A percentile compares a stretch with the other conserved stretches of the same genome.
Evolutionary conservation across 176 grass and related monocot species (phyloP).

Genomic region (Raddia guianensis): DNA sequence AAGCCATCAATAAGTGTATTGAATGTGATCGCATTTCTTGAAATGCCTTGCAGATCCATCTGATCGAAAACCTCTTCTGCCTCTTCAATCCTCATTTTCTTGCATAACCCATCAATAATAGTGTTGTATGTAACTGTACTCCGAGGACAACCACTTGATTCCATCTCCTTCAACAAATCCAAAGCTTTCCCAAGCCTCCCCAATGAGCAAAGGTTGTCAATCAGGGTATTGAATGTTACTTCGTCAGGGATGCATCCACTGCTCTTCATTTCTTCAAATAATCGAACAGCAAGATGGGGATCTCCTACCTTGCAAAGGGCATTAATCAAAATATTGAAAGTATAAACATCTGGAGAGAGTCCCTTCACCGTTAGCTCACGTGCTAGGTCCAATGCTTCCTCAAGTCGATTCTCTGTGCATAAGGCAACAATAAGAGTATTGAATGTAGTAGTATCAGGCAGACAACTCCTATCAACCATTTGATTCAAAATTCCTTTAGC

Average conservation of each 20-base stretch:
- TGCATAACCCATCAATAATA: conserved; percentile 82
- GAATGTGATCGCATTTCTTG: conserved; percentile 73
- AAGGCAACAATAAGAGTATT: conserved; percentile 77
- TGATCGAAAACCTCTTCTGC: conserved; percentile 83
- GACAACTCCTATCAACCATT: conserved; percentile 65
- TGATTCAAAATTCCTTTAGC: conserved; percentile 64
- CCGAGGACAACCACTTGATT: conserved; percentile 60
- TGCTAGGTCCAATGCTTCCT: conserved; percentile 83
- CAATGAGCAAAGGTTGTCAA: conserved; percentile 69
- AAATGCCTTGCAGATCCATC: conserved; percentile 83
- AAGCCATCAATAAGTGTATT: conserved; percentile 80
- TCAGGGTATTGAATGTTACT: conserved; percentile 82
- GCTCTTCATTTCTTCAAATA: conserved; percentile 93
- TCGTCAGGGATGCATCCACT: conserved; percentile 78
- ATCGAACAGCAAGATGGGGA: conserved; percentile 66
- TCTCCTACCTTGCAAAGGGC: conserved; percentile 74
- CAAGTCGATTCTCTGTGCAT: conserved; percentile 68
- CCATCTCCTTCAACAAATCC: conserved; percentile 90
- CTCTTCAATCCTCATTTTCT: conserved; percentile 86
- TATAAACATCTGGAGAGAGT: conserved; percentile 77
- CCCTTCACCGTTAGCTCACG: conserved; percentile 62
- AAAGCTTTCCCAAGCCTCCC: conserved; percentile 71
- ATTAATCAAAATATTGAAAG: conserved; percentile 86
- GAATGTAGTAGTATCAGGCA: conserved; percentile 76
- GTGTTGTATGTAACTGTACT: conserved; percentile 79